phyloP scores from a whole-genome alignment of 2,329 filamentous ascomycete genomes.

The Paraphoma chrysanthemicola region DNA sequence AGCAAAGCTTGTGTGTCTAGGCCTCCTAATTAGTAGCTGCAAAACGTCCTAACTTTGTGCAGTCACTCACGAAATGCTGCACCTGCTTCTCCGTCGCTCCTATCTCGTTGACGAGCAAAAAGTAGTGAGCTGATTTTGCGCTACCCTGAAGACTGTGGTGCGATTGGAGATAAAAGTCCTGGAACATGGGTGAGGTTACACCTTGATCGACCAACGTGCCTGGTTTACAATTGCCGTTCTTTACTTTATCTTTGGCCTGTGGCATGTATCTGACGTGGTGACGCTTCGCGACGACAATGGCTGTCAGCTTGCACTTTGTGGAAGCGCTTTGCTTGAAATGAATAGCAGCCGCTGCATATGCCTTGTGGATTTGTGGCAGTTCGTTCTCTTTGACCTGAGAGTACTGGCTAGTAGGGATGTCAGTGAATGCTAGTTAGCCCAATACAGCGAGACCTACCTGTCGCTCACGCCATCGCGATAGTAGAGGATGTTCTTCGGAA shows the following conservation, averaged over 20 bases:
- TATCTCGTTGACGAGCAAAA: conserved; percentile 25
- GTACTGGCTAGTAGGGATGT: conserved; percentile 8
- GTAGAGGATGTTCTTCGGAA: conserved; percentile 23
- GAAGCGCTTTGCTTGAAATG: conserved; percentile 22
- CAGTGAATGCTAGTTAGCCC: background rate
- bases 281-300: conserved; percentile 39
- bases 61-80: background rate
- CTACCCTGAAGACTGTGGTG: conserved; percentile 35
- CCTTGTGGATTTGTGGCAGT: conserved; percentile 31
- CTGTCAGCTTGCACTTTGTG: conserved; percentile 35
- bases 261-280: background rate
- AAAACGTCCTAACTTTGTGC: no score
- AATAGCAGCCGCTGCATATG: conserved; percentile 13
- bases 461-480: conserved; percentile 26
- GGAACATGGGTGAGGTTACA: conserved; percentile 30
- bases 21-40: no score
- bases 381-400: conserved; percentile 25
- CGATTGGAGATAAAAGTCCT: conserved; percentile 44
- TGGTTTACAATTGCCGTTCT: conserved; percentile 23
- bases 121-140: conserved; percentile 37
- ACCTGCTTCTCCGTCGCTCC: background rate
- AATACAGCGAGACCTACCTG: background rate
- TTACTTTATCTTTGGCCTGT: background rate
- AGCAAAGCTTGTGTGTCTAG: conserved; percentile 1
- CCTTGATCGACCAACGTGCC: conserved; percentile 35